A percentile compares a stretch with the other conserved stretches of the same genome.
These are phyloP conservation scores for Solanum gracilifrons DNA, from an alignment of 257 asterid genomes.

Conservation along the genomic window DNA sequence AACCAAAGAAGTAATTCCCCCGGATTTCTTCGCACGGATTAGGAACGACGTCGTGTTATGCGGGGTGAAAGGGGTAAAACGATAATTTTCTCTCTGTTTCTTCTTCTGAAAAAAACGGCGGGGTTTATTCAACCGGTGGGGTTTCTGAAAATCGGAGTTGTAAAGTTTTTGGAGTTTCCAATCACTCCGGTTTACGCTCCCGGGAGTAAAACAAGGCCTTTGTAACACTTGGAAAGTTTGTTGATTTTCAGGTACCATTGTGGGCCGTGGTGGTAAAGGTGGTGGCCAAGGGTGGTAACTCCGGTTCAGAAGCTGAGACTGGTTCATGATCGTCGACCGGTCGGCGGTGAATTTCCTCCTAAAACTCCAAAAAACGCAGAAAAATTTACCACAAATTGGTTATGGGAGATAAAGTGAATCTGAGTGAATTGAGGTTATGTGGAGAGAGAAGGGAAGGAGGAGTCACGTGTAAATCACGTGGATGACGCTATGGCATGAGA, in stretches of 20 bases:
- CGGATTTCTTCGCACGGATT: constrained; percentile 40
- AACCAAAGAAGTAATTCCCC: constrained; percentile 45
- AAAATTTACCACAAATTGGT: background rate
- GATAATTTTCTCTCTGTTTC: background rate
- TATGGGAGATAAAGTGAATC: background rate
- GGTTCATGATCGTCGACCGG: background rate
- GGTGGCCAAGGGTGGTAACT: constrained; percentile 2
- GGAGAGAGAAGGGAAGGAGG: background rate
- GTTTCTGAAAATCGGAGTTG: background rate
- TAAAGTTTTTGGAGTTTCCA: background rate
- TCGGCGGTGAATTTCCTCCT: background rate
- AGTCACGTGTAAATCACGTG: constrained; percentile 2
- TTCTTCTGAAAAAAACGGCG: constrained; percentile 4
- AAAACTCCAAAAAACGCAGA: background rate
- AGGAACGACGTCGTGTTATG: constrained; percentile 50
- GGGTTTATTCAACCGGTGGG: background rate
- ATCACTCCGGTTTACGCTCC: background rate
- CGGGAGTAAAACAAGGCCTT: background rate
- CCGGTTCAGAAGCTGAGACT: background rate
- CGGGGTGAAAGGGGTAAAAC: constrained; percentile 45
- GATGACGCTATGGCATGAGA: background rate
- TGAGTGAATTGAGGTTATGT: background rate
- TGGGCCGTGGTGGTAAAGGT: background rate
- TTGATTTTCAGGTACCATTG: background rate
- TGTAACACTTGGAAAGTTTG: background rate